These are phyloP conservation scores for Erodium maritimum DNA, from an alignment of 345 rosid species.

Conservation along the genomic window DNA sequence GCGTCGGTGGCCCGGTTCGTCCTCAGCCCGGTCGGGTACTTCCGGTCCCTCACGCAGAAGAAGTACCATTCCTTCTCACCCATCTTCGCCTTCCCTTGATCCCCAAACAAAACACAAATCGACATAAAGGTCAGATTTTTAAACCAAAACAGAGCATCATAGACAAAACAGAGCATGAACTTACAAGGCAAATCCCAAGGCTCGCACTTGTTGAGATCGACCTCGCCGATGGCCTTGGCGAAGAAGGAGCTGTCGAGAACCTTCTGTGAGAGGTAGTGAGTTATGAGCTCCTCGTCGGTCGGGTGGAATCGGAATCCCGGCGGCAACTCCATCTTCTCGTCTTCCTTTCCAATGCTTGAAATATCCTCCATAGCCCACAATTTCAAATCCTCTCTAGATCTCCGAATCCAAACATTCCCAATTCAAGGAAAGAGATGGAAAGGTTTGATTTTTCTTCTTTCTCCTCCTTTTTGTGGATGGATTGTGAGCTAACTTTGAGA, in stretches of 20 bases:
- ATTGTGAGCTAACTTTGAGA: too few relatives aligned
- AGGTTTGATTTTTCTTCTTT: too few relatives aligned
- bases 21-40: conserved; percentile 10
- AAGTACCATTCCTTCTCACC: conserved; percentile 13
- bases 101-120: not conserved
- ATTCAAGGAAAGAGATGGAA: too few relatives aligned
- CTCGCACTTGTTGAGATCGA: conserved; percentile 11
- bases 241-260: conserved; percentile 4
- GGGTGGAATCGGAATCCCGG: conserved; percentile 13
- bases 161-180: not conserved
- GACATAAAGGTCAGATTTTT: too few relatives aligned
- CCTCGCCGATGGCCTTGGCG: conserved; percentile 7
- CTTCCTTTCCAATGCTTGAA: not conserved
- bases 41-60: conserved; percentile 8
- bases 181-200: conserved; percentile 13
- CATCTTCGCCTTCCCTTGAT: conserved; percentile 11
- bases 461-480: too few relatives aligned
- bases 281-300: conserved; percentile 12
- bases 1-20: conserved; percentile 8
- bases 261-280: conserved; percentile 11
- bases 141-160: not conserved
- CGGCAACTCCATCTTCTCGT: conserved; percentile 5
- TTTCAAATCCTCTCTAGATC: too few relatives aligned
- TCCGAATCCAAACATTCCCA: too few relatives aligned
- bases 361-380: conserved; percentile 7